Conservation (phyloP, 2,329 filamentous ascomycete species). For the Stagonosporopsis tanaceti region DNA sequence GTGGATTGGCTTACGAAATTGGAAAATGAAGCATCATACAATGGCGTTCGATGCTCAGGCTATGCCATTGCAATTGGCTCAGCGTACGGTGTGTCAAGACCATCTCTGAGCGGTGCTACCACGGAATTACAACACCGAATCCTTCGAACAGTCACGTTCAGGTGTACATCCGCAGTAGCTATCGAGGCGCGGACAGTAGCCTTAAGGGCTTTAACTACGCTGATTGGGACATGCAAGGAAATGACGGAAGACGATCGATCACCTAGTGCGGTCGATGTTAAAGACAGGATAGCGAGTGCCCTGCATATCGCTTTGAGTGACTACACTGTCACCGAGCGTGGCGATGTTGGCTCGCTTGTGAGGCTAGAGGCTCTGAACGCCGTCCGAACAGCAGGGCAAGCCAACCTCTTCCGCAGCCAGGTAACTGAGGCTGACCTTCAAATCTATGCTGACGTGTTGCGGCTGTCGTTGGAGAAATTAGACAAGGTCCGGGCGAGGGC, state of each 20-base stretch:
- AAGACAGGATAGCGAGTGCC: slow-evolving; percentile 38
- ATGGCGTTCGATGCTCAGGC: slow-evolving; percentile 51
- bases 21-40: slow-evolving; percentile 50
- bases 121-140: slow-evolving; percentile 35
- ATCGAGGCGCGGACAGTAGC: slow-evolving; percentile 57
- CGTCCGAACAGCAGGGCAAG: slow-evolving; percentile 59
- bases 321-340: slow-evolving; percentile 87
- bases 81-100: slow-evolving; percentile 33
- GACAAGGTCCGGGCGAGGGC: slow-evolving; percentile 74
- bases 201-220: slow-evolving; percentile 49
- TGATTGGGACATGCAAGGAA: slow-evolving; percentile 33
- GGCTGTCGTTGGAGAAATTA: slow-evolving; percentile 86
- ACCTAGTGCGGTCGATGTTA: slow-evolving; percentile 23
- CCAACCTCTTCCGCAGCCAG: slow-evolving; percentile 24
- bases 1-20: slow-evolving; percentile 42
- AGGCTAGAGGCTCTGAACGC: slow-evolving; percentile 79
- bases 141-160: slow-evolving; percentile 46
- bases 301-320: slow-evolving; percentile 71
- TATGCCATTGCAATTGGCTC: slow-evolving; percentile 56
- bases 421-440: slow-evolving; percentile 23
- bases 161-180: slow-evolving; percentile 47
- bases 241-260: background rate
- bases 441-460: slow-evolving; percentile 59
- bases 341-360: slow-evolving; percentile 88
- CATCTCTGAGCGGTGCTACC: background rate